Conservation (phyloP, 1,139 yeast species). For the Tardiomyces depauwii region DNA sequence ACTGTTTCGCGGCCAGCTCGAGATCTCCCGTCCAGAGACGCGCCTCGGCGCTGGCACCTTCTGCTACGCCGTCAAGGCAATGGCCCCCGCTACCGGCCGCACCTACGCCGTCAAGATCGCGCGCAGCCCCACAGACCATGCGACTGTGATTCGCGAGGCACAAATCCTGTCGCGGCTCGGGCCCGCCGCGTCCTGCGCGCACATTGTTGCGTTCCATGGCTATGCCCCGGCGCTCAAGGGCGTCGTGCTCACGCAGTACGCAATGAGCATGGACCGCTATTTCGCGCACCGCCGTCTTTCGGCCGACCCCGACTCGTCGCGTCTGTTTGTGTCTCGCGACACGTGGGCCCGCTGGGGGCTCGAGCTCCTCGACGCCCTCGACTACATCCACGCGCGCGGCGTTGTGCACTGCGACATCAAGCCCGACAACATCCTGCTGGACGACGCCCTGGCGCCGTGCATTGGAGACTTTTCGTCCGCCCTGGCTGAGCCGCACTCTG, state of each 20-base stretch:
- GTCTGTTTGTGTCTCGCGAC: conserved; percentile 1
- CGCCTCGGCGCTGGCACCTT: conserved; percentile 11
- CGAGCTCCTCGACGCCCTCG: conserved; percentile 80
- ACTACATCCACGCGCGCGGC: conserved; percentile 72
- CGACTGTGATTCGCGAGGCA: conserved; percentile 7
- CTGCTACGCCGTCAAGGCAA: conserved; percentile 7
- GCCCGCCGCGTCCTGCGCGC: not conserved
- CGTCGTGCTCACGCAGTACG: conserved; percentile 9
- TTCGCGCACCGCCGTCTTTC: conserved; percentile 4
- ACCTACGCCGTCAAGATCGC: conserved; percentile 9
- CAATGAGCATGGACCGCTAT: conserved; percentile 4
- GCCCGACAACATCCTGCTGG: conserved; percentile 80
- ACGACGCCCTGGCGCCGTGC: conserved; percentile 31
- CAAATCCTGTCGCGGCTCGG: conserved; percentile 5
- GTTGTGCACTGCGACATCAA: conserved; percentile 90
- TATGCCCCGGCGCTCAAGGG: conserved; percentile 7
- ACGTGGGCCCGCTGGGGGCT: conserved; percentile 31
- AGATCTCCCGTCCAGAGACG: not conserved
- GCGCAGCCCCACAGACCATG: conserved; percentile 6
- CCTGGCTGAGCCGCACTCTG: too few relatives aligned
- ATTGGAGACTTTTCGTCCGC: not conserved
- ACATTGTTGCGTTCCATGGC: conserved; percentile 7
- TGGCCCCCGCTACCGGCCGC: conserved; percentile 2
- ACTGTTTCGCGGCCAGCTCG: not conserved
- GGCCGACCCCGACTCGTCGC: conserved; percentile 2